Conservation (phyloP, 768 basidiomycete genomes). For the Leucosporidium yakuticum region DNA sequence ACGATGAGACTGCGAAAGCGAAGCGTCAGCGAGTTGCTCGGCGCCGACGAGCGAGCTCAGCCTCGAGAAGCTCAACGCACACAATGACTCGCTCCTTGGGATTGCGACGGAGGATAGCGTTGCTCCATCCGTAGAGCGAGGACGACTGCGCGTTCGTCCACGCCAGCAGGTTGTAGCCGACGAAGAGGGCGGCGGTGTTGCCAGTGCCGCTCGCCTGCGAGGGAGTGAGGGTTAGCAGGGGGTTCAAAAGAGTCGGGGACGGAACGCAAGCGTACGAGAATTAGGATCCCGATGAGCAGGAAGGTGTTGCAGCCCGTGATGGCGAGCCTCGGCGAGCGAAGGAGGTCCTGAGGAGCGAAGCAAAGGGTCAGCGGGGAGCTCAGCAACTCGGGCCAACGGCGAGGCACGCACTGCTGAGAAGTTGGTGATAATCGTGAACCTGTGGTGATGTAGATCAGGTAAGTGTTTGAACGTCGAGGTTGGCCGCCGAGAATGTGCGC, state of each 20-base stretch:
- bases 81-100: background rate
- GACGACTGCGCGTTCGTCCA: background rate
- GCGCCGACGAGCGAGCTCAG: too few relatives aligned
- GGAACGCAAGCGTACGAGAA: background rate
- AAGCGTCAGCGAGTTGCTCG: too few relatives aligned
- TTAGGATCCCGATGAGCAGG: background rate
- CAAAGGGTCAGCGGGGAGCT: background rate
- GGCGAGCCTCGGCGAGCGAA: background rate
- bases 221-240: too few relatives aligned
- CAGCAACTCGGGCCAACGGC: background rate
- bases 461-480: too few relatives aligned
- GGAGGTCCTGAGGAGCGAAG: background rate
- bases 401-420: too few relatives aligned
- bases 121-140: background rate
- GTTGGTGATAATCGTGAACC: background rate
- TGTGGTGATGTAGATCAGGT: too few relatives aligned
- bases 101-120: background rate
- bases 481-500: too few relatives aligned
- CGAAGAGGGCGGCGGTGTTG: background rate
- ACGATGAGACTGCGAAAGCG: background rate
- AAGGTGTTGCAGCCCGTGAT: background rate
- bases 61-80: too few relatives aligned
- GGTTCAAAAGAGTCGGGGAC: too few relatives aligned
- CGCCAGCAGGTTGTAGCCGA: background rate
- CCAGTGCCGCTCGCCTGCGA: background rate